Percentiles rank a stretch among this genome's conserved stretches.
Evolutionary conservation across 2,329 filamentous ascomycete species (phyloP).

Genomic region (Rhexocercosporidium sp.): DNA sequence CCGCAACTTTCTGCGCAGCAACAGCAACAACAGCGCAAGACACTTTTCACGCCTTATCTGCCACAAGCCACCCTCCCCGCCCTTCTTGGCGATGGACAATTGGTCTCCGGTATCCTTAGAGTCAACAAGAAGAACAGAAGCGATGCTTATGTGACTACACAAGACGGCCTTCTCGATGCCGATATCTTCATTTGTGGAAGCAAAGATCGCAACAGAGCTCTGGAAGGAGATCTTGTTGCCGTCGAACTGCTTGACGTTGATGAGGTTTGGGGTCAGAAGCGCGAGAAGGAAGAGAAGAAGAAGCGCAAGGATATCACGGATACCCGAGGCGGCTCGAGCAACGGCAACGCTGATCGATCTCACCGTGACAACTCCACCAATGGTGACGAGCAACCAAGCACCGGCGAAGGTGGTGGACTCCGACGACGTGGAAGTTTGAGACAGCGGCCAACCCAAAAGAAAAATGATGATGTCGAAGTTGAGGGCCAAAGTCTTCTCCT

Average conservation of each 20-base stretch:
- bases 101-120: constrained; percentile 93
- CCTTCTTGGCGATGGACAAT: constrained; percentile 86
- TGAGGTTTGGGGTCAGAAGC: constrained; percentile 98
- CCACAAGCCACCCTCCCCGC: constrained; percentile 93
- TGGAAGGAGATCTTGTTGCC: constrained; percentile 95
- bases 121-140: constrained; percentile 99
- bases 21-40: constrained; percentile 93
- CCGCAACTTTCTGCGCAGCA: constrained; percentile 70
- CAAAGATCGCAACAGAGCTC: constrained; percentile 95
- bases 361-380: constrained; percentile 58
- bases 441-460: constrained; percentile 98
- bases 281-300: constrained; percentile 99
- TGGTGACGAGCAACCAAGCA: constrained; percentile 64
- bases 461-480: constrained; percentile 99
- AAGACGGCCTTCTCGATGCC: constrained; percentile 85
- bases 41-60: constrained; percentile 95
- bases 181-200: constrained; percentile 99
- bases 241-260: constrained; percentile 97
- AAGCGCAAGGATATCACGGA: constrained; percentile 99
- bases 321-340: constrained; percentile 78
- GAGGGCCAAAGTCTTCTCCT: constrained; percentile 96
- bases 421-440: constrained; percentile 92
- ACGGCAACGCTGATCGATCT: constrained; percentile 68
- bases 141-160: constrained; percentile 95
- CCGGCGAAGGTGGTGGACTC: constrained; percentile 83